Percentiles rank a stretch among this genome's conserved stretches.
Conservation (phyloP, 139 green algal genomes). For the Coelastrella sp. region DNA sequence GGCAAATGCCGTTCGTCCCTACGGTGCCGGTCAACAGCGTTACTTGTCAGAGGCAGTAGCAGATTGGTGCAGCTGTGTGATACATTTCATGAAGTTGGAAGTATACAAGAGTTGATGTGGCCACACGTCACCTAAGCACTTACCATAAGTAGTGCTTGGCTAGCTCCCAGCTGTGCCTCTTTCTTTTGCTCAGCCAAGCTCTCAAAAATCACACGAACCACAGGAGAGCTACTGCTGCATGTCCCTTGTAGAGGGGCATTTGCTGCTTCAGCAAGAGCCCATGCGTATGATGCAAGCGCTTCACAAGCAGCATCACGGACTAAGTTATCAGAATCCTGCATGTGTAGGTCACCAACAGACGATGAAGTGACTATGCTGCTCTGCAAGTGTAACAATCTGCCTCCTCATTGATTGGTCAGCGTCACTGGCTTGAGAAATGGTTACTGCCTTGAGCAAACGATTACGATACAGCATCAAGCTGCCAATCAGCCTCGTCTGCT, state of each 20-base stretch:
- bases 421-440: too few relatives aligned
- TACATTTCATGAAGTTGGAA: background rate
- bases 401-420: too few relatives aligned
- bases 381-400: too few relatives aligned
- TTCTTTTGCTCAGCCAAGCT: slow-evolving; percentile 58
- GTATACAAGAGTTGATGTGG: too few relatives aligned
- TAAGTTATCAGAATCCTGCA: slow-evolving; percentile 57
- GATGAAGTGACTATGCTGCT: too few relatives aligned
- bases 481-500: too few relatives aligned
- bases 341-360: background rate
- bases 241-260: slow-evolving; percentile 4
- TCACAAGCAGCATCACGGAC: slow-evolving; percentile 56
- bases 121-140: background rate
- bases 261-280: slow-evolving; percentile 30
- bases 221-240: slow-evolving; percentile 25
- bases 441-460: too few relatives aligned
- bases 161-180: slow-evolving; percentile 51
- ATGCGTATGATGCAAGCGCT: slow-evolving; percentile 50
- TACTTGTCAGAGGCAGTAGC: background rate
- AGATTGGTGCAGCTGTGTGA: background rate
- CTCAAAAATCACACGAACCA: slow-evolving; percentile 55
- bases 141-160: slow-evolving; percentile 55
- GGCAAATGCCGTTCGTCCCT: too few relatives aligned
- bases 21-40: too few relatives aligned
- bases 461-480: too few relatives aligned